Percentiles rank a stretch among this genome's conserved stretches.
These are phyloP conservation scores for Patellaria atrata DNA, from an alignment of 495 filamentous ascomycete genomes.

Conservation along the genomic window DNA sequence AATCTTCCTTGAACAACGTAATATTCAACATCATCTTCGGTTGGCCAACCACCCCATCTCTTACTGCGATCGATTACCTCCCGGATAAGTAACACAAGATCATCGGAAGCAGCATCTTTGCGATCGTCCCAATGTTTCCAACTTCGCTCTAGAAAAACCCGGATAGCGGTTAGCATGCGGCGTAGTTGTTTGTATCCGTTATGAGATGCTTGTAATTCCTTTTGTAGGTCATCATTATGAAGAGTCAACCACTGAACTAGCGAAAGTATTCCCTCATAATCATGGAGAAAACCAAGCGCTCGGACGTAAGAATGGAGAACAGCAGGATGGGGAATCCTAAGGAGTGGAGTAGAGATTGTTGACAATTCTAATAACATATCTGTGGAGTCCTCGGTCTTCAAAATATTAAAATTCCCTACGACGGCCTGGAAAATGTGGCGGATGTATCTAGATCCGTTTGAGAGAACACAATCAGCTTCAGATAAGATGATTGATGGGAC, in stretches of 20 bases:
- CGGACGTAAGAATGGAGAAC: slow-evolving; percentile 27
- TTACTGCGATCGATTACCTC: slow-evolving; percentile 32
- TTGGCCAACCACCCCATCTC: slow-evolving; percentile 41
- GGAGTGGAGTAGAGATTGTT: slow-evolving; percentile 2
- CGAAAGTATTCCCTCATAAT: slow-evolving; percentile 22
- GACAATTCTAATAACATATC: background rate
- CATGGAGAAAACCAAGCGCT: slow-evolving; percentile 21
- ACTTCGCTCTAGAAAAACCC: slow-evolving; percentile 37
- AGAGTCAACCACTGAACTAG: slow-evolving; percentile 20
- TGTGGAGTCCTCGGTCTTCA: background rate
- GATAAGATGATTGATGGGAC: too few relatives aligned
- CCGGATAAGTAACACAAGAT: slow-evolving; percentile 23
- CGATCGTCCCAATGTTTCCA: slow-evolving; percentile 5
- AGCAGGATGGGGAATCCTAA: slow-evolving; percentile 10
- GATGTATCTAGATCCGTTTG: slow-evolving; percentile 1
- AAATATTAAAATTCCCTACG: slow-evolving; percentile 1
- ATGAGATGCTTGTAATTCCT: slow-evolving; percentile 5
- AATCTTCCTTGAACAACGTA: too few relatives aligned
- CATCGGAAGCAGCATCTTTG: slow-evolving; percentile 13
- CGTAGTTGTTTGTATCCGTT: slow-evolving; percentile 35
- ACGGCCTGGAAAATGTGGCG: slow-evolving; percentile 10
- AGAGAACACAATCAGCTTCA: slow-evolving; percentile 1
- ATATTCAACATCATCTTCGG: slow-evolving; percentile 34
- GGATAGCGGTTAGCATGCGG: slow-evolving; percentile 36
- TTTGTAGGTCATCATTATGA: slow-evolving; percentile 12